Evolutionary conservation across 108 stramenopile species (phyloP).

Genomic region (Cyclotella cryptica): DNA sequence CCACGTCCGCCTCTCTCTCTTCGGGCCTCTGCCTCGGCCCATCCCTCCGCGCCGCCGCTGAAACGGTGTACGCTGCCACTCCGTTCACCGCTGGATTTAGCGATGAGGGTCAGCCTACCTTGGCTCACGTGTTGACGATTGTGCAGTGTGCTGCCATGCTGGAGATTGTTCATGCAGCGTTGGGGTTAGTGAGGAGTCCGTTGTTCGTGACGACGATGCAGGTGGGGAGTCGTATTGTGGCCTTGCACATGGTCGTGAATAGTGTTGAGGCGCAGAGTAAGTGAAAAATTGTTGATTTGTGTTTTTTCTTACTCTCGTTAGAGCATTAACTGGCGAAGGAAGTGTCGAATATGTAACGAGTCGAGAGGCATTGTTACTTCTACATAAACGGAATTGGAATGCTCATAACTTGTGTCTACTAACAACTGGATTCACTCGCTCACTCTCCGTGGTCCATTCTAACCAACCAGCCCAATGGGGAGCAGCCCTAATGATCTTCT

Average conservation of each 20-base stretch:
- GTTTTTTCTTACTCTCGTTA: neutral
- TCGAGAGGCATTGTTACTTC: no score
- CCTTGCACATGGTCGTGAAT: constrained; percentile 72
- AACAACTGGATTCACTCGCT: neutral
- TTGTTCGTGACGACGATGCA: constrained; percentile 93
- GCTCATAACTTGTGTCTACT: neutral
- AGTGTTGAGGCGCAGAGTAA: constrained; percentile 82
- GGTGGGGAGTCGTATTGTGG: constrained; percentile 86
- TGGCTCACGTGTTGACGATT: constrained; percentile 56
- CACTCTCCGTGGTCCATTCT: neutral
- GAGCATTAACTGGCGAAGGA: neutral
- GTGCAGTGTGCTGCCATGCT: constrained; percentile 85
- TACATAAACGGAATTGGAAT: neutral
- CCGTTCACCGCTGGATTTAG: constrained; percentile 60
- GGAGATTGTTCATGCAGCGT: constrained; percentile 91
- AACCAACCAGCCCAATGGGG: constrained; percentile 73
- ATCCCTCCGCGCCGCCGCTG: constrained; percentile 23
- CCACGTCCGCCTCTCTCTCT: constrained; percentile 24
- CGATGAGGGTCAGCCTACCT: constrained; percentile 13
- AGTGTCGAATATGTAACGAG: neutral
- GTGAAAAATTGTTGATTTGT: constrained; percentile 15
- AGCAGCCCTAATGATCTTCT: constrained; percentile 86
- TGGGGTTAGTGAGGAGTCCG: constrained; percentile 94
- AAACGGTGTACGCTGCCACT: constrained; percentile 38
- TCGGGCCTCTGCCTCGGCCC: constrained; percentile 11